phyloP scores from a whole-genome alignment of 768 basidiomycete genomes.

The Pulveroboletus sp. region DNA sequence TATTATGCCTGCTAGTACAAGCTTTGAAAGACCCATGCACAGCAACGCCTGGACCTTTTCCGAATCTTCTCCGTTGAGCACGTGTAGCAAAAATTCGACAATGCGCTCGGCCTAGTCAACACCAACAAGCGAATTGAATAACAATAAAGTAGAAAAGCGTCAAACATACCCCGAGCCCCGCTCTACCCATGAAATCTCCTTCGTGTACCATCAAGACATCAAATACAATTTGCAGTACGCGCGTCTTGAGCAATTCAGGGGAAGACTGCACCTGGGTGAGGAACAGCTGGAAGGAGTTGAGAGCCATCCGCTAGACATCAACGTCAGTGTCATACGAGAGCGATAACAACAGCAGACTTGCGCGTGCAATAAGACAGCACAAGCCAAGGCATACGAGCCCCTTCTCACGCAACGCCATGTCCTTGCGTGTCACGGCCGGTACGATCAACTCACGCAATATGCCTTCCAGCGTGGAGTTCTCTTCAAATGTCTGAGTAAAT shows the following conservation, averaged over 20 bases:
- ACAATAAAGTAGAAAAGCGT: background rate
- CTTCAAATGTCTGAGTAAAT: constrained; percentile 47
- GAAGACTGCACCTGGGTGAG: constrained; percentile 65
- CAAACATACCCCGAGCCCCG: constrained; percentile 33
- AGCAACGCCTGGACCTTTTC: constrained; percentile 68
- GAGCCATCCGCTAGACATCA: constrained; percentile 26
- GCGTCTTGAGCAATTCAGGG: constrained; percentile 62
- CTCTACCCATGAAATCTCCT: constrained; percentile 53
- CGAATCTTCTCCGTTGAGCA: constrained; percentile 53
- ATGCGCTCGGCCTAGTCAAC: constrained; percentile 49
- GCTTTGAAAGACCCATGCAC: constrained; percentile 81
- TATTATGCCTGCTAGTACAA: constrained; percentile 76
- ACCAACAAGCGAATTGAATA: background rate
- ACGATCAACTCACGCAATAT: constrained; percentile 79
- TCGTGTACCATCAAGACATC: constrained; percentile 88
- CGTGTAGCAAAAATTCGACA: constrained; percentile 62
- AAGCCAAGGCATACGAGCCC: constrained; percentile 70
- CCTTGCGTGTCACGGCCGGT: constrained; percentile 87
- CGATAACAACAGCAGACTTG: background rate
- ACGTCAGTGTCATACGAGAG: no score
- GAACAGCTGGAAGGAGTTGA: constrained; percentile 76
- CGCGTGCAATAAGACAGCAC: constrained; percentile 70
- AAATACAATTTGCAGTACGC: constrained; percentile 77
- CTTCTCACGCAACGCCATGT: constrained; percentile 60
- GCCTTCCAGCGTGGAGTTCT: constrained; percentile 70